These are phyloP conservation scores for Cymbomonas tetramitiformis DNA, from an alignment of 139 green algal species.

Conservation along the genomic window DNA sequence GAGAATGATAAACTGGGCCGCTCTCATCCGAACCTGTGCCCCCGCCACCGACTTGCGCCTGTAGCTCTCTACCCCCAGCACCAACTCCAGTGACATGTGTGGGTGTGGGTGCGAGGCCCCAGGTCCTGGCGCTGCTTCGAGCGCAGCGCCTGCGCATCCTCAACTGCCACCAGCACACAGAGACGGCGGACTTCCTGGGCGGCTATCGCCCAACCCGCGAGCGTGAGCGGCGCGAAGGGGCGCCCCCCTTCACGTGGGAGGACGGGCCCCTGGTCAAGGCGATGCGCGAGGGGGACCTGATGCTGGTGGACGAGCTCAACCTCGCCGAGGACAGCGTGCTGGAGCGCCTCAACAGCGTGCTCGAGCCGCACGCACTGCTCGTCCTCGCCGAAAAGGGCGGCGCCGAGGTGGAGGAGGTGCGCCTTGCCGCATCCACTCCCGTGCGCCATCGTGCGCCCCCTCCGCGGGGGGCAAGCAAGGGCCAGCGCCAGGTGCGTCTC, in stretches of 20 bases:
- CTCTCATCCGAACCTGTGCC: too few species aligned
- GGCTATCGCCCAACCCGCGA: constrained; percentile 57
- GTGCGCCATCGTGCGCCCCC: neutral
- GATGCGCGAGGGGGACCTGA: constrained; percentile 78
- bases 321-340: constrained; percentile 94
- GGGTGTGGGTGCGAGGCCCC: too few species aligned
- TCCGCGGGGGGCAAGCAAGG: constrained; percentile 44
- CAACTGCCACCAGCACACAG: constrained; percentile 98
- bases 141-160: constrained; percentile 68
- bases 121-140: constrained; percentile 68
- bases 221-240: neutral
- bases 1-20: too few species aligned
- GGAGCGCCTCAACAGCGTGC: constrained; percentile 90
- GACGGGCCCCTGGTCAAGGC: constrained; percentile 87
- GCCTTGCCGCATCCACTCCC: too few species aligned
- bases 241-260: constrained; percentile 44
- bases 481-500: too few species aligned
- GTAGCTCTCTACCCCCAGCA: too few species aligned
- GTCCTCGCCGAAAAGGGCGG: constrained; percentile 90
- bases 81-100: too few species aligned
- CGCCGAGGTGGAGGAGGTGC: constrained; percentile 39
- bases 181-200: constrained; percentile 90
- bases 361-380: constrained; percentile 75
- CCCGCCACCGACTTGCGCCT: too few species aligned
- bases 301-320: constrained; percentile 95